These are phyloP conservation scores for Cryptosporidium ryanae DNA, from an alignment of 169 alveolate genomes.

Conservation along the genomic window DNA sequence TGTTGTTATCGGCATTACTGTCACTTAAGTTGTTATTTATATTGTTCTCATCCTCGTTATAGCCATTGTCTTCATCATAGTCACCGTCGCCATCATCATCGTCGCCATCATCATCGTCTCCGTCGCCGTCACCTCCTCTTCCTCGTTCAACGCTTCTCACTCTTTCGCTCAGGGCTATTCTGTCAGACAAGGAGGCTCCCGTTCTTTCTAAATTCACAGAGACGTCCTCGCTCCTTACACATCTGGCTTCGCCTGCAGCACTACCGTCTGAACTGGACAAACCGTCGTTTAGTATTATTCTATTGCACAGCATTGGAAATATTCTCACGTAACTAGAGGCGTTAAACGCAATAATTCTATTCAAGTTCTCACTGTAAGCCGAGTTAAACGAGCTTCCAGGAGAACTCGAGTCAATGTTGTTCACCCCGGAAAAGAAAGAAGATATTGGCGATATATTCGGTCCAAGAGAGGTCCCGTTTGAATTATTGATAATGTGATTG, in stretches of 20 bases:
- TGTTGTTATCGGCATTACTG: slow-evolving; percentile 5
- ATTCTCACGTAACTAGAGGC: slow-evolving; percentile 41
- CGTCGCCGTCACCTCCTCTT: neutral
- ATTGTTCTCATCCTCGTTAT: neutral
- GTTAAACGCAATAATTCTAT: neutral
- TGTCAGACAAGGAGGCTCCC: neutral
- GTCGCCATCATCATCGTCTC: neutral
- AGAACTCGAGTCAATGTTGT: neutral
- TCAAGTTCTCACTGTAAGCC: neutral
- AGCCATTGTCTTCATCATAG: neutral
- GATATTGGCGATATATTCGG: neutral
- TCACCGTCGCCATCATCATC: slow-evolving; percentile 14
- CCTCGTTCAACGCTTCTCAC: neutral
- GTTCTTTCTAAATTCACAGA: neutral
- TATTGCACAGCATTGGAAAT: slow-evolving; percentile 31
- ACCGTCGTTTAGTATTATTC: neutral
- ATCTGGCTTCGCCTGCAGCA: neutral
- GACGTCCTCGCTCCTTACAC: neutral
- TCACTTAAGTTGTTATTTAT: neutral
- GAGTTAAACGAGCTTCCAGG: neutral
- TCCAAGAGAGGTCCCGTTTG: slow-evolving; percentile 25
- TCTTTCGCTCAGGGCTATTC: neutral
- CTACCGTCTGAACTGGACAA: neutral
- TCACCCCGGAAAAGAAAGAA: neutral
- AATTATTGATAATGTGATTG: slow-evolving; percentile 11